phyloP scores from a whole-genome alignment of 768 basidiomycete genomes.

The Auricularia sp. region DNA sequence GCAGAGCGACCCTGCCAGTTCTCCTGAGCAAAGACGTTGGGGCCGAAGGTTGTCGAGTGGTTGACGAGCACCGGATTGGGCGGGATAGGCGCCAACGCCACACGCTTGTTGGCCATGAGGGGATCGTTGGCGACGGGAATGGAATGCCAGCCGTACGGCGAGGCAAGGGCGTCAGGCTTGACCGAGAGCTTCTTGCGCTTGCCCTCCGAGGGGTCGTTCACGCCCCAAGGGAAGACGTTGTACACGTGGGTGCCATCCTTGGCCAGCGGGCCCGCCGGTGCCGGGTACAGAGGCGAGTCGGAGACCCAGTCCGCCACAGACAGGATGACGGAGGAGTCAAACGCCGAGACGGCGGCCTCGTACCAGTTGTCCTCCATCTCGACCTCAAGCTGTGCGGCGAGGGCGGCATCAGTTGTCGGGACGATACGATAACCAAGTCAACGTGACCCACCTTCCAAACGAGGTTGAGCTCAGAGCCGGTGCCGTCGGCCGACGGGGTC shows the following conservation, averaged over 20 bases:
- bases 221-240: constrained; percentile 68
- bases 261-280: constrained; percentile 21
- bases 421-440: not conserved
- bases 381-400: constrained; percentile 56
- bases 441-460: constrained; percentile 63
- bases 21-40: constrained; percentile 91
- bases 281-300: constrained; percentile 38
- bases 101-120: constrained; percentile 18
- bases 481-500: constrained; percentile 52
- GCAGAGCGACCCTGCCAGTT: constrained; percentile 69
- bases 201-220: constrained; percentile 76
- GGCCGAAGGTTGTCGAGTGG: constrained; percentile 77
- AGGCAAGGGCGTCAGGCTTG: constrained; percentile 67
- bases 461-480: constrained; percentile 46
- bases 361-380: constrained; percentile 97
- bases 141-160: constrained; percentile 87
- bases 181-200: constrained; percentile 49
- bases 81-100: constrained; percentile 14
- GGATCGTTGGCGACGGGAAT: constrained; percentile 69
- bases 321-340: constrained; percentile 67
- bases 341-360: constrained; percentile 71
- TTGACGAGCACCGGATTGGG: constrained; percentile 28
- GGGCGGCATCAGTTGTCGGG: not conserved
- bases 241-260: constrained; percentile 32
- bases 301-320: constrained; percentile 93